Percentiles rank a stretch among this genome's conserved stretches.
Conservation (phyloP, 306 rosid genomes). For the Prunus campanulata region DNA sequence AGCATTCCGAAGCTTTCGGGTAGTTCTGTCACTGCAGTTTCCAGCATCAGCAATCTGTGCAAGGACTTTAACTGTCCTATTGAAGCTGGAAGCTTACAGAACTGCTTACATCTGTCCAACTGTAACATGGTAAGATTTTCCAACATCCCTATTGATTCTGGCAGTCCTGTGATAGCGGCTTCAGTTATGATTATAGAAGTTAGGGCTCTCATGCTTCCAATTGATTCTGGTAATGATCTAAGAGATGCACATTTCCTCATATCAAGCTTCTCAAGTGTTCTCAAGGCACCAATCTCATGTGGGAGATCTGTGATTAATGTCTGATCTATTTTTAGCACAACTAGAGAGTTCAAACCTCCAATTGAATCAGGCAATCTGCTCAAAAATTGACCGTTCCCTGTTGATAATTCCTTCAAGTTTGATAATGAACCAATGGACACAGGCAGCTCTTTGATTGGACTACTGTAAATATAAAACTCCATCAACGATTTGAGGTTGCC, state of each 20-base stretch:
- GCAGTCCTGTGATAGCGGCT: constrained; percentile 45
- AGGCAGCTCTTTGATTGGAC: constrained; percentile 50
- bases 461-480: constrained; percentile 14
- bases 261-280: constrained; percentile 43
- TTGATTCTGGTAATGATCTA: constrained; percentile 49
- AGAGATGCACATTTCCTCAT: constrained; percentile 46
- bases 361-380: constrained; percentile 42
- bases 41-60: constrained; percentile 41
- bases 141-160: constrained; percentile 40
- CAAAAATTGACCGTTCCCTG: constrained; percentile 33
- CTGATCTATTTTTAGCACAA: constrained; percentile 45
- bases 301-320: constrained; percentile 51
- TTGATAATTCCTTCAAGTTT: constrained; percentile 31
- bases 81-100: constrained; percentile 53
- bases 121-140: constrained; percentile 46
- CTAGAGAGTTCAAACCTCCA: constrained; percentile 31
- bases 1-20: constrained; percentile 66
- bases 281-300: constrained; percentile 50
- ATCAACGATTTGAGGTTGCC: constrained; percentile 36
- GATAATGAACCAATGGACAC: constrained; percentile 47
- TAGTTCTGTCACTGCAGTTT: constrained; percentile 44
- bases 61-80: constrained; percentile 52
- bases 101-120: constrained; percentile 38
- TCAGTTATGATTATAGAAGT: constrained; percentile 32
- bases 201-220: constrained; percentile 43